phyloP scores from a whole-genome alignment of 345 rosid genomes.

The Eucalyptus caleyi region DNA sequence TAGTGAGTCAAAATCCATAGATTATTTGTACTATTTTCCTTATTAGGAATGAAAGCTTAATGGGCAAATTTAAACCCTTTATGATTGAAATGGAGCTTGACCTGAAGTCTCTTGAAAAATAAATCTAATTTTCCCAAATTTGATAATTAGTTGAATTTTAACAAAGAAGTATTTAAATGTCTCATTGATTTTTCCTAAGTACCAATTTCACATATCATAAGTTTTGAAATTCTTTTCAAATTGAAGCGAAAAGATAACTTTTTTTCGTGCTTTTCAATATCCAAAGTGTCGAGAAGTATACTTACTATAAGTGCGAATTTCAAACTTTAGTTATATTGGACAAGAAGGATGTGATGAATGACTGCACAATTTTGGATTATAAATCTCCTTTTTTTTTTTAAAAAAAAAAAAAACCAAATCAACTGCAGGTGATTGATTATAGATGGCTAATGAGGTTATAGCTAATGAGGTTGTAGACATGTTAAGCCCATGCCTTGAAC shows the following conservation, averaged over 20 bases:
- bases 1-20: accelerated
- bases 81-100: background rate
- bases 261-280: background rate
- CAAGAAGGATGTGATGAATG: background rate
- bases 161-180: background rate
- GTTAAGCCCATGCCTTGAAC: background rate
- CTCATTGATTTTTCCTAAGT: background rate
- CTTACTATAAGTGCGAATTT: background rate
- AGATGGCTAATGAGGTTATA: background rate
- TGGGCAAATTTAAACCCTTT: background rate
- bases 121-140: background rate
- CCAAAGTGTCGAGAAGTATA: background rate
- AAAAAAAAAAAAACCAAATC: too few species aligned
- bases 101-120: background rate
- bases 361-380: background rate
- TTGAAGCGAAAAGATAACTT: background rate
- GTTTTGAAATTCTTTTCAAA: background rate
- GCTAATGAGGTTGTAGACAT: background rate
- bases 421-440: background rate
- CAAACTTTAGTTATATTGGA: background rate
- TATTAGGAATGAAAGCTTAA: background rate
- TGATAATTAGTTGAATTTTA: background rate
- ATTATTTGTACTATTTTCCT: too few species aligned
- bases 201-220: background rate
- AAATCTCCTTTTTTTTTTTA: background rate